Evolutionary conservation across 2,329 filamentous ascomycete genomes (phyloP), one percentile per base, ranked within the genome.

Genomic region (Cercospora sesami): DNA sequence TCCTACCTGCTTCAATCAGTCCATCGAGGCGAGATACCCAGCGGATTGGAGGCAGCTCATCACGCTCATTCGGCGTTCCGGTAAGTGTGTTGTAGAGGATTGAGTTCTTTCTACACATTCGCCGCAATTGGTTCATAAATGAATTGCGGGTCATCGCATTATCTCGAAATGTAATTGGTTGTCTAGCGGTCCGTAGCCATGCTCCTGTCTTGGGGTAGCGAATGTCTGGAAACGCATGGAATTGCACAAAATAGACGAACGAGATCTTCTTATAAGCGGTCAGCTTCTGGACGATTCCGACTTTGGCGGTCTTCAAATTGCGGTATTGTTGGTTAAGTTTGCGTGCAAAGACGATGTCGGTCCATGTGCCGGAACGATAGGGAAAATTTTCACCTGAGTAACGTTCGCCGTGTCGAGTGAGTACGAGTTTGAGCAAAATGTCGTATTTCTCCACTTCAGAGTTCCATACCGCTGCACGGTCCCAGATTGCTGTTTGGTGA

Each of bases 161-260:
- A 21, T 70, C 65, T n/a, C 21, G 21, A 4, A 23, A 33, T 14
- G 63, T 65, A 14, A 72, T 68, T 1, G 70, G 66, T 21, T 60
- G 48, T 18, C 61, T 62, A 65, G 65, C 53, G 14, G 60, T 67
- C 55, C 68, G 45, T 26, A 61, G 7, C 66, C 70, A 60, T 48
- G 63, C 53, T 33, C 42, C 60, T 3, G 62, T 59, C 12, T 10
- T 28, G 2, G 51, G 23, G 21, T 51, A 65, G 7, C 33, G 12
- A 7, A 42, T 6, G 30, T 66, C 60, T 5, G 57, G 57, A 18
- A 70, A 68, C 1, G 68, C 68, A 33, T 69, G 68, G 9, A 69
- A 72, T n/a, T 72, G 68, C 18, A 70, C 45, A 23, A 72, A 70
- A 31, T 72, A 72, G 7, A 72, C 66, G 51, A 70, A 72, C 4